Base-by-base conservation (phyloP, 169 alveolate genomes). In the Cryptosporidium andersoni region DNA sequence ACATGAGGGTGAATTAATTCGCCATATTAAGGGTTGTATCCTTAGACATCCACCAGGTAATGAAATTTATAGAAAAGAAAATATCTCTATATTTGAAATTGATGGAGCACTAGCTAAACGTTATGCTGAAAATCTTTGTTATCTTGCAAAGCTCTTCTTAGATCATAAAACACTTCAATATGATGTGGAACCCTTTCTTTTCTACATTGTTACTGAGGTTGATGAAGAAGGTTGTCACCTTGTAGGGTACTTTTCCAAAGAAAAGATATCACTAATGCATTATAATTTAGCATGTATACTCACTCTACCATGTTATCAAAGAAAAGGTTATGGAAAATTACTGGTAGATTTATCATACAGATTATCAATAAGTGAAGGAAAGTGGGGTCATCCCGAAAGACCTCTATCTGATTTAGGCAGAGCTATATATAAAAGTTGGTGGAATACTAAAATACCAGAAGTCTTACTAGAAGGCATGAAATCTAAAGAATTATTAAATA, bases 21-120 rank as follows among this genome's bases (percentile, higher is more conserved):
- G 97, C 53, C 99, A 97, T 91, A 81, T 80, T 51, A 66, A 81
- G 42, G 89, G 92, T 37, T 97, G 99, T 67, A 94, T 90, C 47
- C 81, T 96, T 36, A 81, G 97, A n/a, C 98, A 95, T 74, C 99
- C 99, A 0, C 99, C 99, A 14, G 99, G 99, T 43, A 96, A 98
- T 91, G 99, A 98, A 91, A 98, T 98, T 2, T 98, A 98, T 90
- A 68, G 93, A 88, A 97, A 96, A 63, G 98, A 94, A 7, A 94
- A 94, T 74, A 91, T 95, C 4, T 94, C 99, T 2, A 93, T 95
- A 91, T 95, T 95, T 80, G 99, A 98, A 91, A 97, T 98, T 6
- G 99, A 98, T 90, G 99, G 99, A 4, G 95, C 91, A 47, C 85
- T 93, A 65, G 92, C 96, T 65, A 88, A 94, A 62, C 94, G 92